Conservation (phyloP, 2,329 filamentous ascomycete genomes). For the Claviceps pusilla region DNA sequence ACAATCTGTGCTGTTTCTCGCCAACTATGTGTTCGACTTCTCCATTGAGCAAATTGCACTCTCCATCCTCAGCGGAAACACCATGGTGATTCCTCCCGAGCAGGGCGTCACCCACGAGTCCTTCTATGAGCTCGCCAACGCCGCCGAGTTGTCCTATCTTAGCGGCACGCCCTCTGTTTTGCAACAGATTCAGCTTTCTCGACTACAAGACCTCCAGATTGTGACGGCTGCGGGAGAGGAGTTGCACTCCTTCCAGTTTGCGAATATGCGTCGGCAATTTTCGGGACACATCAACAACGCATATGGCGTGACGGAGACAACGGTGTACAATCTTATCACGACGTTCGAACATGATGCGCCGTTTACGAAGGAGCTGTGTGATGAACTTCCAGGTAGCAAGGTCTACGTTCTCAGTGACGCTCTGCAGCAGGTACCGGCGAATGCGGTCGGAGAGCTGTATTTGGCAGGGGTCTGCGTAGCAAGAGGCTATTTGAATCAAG, state of each 20-base stretch:
- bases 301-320: constrained; percentile 1
- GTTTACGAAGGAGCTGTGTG: background rate
- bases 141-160: background rate
- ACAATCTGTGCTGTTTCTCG: constrained; percentile 2
- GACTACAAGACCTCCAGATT: background rate
- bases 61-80: constrained; percentile 1
- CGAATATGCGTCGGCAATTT: background rate
- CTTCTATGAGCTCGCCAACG: background rate
- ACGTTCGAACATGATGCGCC: background rate
- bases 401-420: constrained; percentile 1
- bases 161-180: constrained; percentile 1
- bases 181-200: background rate
- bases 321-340: constrained; percentile 1
- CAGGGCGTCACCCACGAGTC: background rate
- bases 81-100: background rate
- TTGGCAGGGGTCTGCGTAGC: constrained; percentile 2
- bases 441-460: constrained; percentile 4
- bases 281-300: background rate
- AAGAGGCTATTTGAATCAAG: constrained; percentile 4
- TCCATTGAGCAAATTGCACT: constrained; percentile 1
- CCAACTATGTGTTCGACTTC: constrained; percentile 7
- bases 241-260: background rate
- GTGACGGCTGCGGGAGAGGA: background rate
- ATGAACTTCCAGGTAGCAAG: background rate
- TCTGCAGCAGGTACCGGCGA: constrained; percentile 2